Conservation (phyloP, 345 rosid species). For the Conringia planisiliqua region DNA sequence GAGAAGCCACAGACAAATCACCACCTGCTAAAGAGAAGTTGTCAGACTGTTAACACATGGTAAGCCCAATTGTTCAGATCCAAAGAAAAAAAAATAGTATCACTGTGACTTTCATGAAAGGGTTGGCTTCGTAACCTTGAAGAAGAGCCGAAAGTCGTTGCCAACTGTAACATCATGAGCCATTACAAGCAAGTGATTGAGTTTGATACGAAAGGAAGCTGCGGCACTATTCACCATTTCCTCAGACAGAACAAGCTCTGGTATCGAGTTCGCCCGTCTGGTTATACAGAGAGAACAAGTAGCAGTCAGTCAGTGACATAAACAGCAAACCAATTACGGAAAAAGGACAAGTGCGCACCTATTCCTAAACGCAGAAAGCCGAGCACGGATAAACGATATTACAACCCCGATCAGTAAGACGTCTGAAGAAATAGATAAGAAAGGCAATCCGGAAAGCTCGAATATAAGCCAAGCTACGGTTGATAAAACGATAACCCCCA, state of each 20-base stretch:
- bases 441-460: conserved; percentile 74
- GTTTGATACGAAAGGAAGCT: conserved; percentile 73
- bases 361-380: conserved; percentile 53
- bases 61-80: not conserved
- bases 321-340: not conserved
- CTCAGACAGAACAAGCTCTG: conserved; percentile 78
- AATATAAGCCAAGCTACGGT: conserved; percentile 80
- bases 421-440: conserved; percentile 79
- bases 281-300: not conserved
- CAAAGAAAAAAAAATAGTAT: not conserved
- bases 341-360: conserved; percentile 36
- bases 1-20: conserved; percentile 80
- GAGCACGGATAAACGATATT: conserved; percentile 52
- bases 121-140: conserved; percentile 47
- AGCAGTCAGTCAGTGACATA: not conserved
- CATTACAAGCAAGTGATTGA: conserved; percentile 71
- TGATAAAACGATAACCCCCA: conserved; percentile 67
- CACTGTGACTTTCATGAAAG: conserved; percentile 1
- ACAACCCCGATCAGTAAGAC: conserved; percentile 62
- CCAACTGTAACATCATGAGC: conserved; percentile 87
- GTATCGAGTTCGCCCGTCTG: conserved; percentile 43
- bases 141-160: conserved; percentile 74
- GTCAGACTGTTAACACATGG: not conserved
- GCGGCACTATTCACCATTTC: conserved; percentile 83
- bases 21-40: conserved; percentile 56